Conservation (phyloP, 2,329 filamentous ascomycete genomes). For the Trematosphaeria pertusa region DNA sequence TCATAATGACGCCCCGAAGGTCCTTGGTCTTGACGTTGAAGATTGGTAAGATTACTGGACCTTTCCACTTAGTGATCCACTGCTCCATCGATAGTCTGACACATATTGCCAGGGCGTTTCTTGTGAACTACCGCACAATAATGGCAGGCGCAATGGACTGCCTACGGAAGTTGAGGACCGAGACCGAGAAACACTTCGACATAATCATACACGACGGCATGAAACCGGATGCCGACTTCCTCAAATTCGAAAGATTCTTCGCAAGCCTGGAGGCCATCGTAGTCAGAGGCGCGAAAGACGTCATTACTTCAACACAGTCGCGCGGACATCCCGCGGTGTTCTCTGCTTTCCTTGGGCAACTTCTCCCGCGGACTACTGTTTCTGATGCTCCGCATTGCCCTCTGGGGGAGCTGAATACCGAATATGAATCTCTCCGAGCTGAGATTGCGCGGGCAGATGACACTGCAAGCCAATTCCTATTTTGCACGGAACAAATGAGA, state of each 20-base stretch:
- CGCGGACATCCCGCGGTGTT: neutral
- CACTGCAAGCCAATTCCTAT: neutral
- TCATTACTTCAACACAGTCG: neutral
- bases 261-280: neutral
- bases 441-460: neutral
- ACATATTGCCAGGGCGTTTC: neutral
- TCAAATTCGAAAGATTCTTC: neutral
- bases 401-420: too few species aligned
- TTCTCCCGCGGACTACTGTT: too few species aligned
- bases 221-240: neutral
- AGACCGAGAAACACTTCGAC: neutral
- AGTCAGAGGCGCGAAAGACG: neutral
- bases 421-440: too few species aligned
- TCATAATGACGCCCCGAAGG: neutral
- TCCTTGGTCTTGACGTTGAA: neutral
- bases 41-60: constrained; percentile 6
- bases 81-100: neutral
- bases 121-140: constrained; percentile 2
- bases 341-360: neutral
- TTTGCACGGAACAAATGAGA: neutral
- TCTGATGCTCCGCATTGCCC: too few species aligned
- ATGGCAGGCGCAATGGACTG: neutral
- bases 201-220: neutral
- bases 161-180: neutral
- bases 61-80: neutral